Percentiles rank a stretch among this genome's conserved stretches.
phyloP scores from a whole-genome alignment of 148 eudicot species.

The Mesembryanthemum crystallinum region DNA sequence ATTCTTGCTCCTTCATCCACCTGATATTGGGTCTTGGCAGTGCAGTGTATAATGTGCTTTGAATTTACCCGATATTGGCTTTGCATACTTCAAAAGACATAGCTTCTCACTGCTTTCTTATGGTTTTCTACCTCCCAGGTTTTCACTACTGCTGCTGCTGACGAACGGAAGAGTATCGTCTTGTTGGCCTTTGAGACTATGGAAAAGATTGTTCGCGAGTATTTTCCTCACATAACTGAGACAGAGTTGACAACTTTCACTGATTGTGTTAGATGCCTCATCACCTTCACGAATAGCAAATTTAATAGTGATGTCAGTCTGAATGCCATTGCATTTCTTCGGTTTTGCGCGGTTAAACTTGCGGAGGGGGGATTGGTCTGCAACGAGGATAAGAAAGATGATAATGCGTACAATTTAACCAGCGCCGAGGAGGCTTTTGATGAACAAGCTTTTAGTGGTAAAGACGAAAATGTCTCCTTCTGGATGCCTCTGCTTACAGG shows the following conservation, averaged over 20 bases:
- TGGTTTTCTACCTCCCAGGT: slow-evolving; percentile 47
- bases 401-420: slow-evolving; percentile 37
- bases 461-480: slow-evolving; percentile 63
- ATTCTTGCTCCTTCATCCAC: not conserved
- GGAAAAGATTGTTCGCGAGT: slow-evolving; percentile 98
- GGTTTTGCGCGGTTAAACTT: slow-evolving; percentile 96
- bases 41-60: not conserved
- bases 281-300: slow-evolving; percentile 89
- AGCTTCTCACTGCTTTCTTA: slow-evolving; percentile 6
- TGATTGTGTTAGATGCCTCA: slow-evolving; percentile 90
- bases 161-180: slow-evolving; percentile 90
- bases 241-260: slow-evolving; percentile 87
- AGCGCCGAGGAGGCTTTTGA: slow-evolving; percentile 38
- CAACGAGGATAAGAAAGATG: slow-evolving; percentile 51
- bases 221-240: slow-evolving; percentile 92
- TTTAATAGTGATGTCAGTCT: slow-evolving; percentile 95
- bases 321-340: slow-evolving; percentile 97
- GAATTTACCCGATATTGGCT: not conserved
- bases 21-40: not conserved
- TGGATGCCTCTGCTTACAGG: slow-evolving; percentile 98
- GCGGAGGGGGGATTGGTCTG: slow-evolving; percentile 89
- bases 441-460: slow-evolving; percentile 46
- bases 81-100: not conserved
- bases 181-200: slow-evolving; percentile 93
- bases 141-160: slow-evolving; percentile 95